Conservation (phyloP, 371 early-diverging fungal genomes). For the Rhizopus stolonifer region DNA sequence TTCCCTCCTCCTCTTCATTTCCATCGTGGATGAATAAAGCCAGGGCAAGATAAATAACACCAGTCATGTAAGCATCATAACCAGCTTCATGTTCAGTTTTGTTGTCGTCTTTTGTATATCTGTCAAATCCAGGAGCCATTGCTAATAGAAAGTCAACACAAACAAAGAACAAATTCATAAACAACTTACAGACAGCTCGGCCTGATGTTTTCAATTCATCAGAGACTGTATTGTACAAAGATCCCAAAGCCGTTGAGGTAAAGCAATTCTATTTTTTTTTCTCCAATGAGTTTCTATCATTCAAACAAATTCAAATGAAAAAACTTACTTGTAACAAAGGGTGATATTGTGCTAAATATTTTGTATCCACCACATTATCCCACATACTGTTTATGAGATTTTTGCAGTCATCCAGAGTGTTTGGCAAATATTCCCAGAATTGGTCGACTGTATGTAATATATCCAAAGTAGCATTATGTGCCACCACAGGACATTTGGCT, state of each 20-base stretch:
- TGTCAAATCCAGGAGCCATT: conserved; percentile 35
- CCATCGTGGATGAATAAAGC: conserved; percentile 35
- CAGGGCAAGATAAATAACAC: conserved; percentile 66
- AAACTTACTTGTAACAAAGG: conserved; percentile 39
- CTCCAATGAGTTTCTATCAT: background rate
- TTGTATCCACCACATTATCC: conserved; percentile 56
- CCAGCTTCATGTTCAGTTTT: conserved; percentile 82
- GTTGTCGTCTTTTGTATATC: conserved; percentile 27
- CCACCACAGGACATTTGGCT: conserved; percentile 73
- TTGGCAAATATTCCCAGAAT: conserved; percentile 72
- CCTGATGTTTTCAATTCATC: conserved; percentile 29
- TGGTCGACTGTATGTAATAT: conserved; percentile 73
- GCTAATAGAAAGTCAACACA: no score
- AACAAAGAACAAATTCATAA: no score
- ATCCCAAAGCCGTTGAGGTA: conserved; percentile 28
- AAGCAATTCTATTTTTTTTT: conserved; percentile 20
- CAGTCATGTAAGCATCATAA: conserved; percentile 89
- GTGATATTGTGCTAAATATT: conserved; percentile 57
- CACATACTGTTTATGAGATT: conserved; percentile 44
- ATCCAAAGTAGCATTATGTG: conserved; percentile 83
- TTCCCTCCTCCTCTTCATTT: conserved; percentile 3
- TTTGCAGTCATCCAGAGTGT: conserved; percentile 62
- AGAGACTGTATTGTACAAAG: conserved; percentile 34
- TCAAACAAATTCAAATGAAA: background rate
- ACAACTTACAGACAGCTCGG: conserved; percentile 43